Percentiles rank a stretch among this genome's conserved stretches.
Evolutionary conservation across 2,329 filamentous ascomycete genomes (phyloP).

Genomic region (Keithomyces neogunnii): DNA sequence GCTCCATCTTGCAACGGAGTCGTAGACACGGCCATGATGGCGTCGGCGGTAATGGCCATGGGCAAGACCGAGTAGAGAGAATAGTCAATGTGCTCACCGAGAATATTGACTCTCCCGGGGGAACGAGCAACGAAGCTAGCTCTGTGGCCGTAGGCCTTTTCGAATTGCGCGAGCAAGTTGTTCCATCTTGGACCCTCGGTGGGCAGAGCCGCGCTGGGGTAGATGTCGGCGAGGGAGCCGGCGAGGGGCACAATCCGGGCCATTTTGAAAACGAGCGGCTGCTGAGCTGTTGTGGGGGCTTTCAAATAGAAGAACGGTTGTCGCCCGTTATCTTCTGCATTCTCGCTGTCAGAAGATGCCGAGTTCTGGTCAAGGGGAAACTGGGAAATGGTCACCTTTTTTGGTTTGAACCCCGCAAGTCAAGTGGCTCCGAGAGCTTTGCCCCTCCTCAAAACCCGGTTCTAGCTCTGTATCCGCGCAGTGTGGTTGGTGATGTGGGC

Average conservation of each 20-base stretch:
- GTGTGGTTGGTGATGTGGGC: neutral
- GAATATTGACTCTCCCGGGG: conserved; percentile 93
- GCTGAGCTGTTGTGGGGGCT: neutral
- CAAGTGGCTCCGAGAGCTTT: neutral
- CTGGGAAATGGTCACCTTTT: neutral
- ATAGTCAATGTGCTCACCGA: conserved; percentile 99
- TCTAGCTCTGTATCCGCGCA: neutral
- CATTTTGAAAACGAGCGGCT: conserved; percentile 24
- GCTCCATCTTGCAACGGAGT: conserved; percentile 38
- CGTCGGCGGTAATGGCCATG: conserved; percentile 89
- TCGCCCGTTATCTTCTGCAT: too few relatives aligned
- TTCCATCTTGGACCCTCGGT: conserved; percentile 69
- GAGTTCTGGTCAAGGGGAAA: neutral
- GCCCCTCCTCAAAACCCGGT: neutral
- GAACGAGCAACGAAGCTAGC: conserved; percentile 82
- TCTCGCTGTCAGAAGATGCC: too few relatives aligned
- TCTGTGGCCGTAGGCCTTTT: conserved; percentile 56
- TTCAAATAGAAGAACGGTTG: neutral
- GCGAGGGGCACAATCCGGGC: conserved; percentile 62
- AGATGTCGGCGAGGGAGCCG: conserved; percentile 70
- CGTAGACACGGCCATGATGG: conserved; percentile 70
- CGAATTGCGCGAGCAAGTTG: conserved; percentile 62
- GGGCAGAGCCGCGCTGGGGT: conserved; percentile 62
- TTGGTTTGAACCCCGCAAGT: conserved; percentile 1
- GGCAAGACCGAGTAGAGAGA: conserved; percentile 92